A percentile compares a stretch with the other conserved stretches of the same genome.
These are phyloP conservation scores for Colletotrichum viniferum DNA, from an alignment of 2,329 filamentous ascomycete species.

Conservation along the genomic window DNA sequence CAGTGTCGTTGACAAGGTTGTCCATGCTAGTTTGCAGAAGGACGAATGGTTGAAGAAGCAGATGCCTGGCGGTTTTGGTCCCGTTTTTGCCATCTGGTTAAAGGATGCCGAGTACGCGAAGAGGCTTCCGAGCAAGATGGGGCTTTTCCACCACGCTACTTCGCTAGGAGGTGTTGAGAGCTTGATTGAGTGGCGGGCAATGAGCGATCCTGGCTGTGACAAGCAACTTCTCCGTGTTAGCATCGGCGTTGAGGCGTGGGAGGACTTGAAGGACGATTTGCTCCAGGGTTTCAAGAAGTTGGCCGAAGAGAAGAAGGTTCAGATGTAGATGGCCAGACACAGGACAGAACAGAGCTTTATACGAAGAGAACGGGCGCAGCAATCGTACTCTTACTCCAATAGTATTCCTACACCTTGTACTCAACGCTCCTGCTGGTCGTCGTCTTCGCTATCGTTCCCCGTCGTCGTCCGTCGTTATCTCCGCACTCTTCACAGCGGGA, in stretches of 20 bases:
- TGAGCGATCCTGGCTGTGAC: slow-evolving; percentile 80
- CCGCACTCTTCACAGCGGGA: slow-evolving; percentile 27
- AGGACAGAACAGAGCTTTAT: neutral
- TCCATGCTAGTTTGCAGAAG: slow-evolving; percentile 81
- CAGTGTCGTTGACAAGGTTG: slow-evolving; percentile 63
- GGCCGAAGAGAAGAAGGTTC: slow-evolving; percentile 30
- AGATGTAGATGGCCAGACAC: neutral
- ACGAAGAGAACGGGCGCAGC: neutral
- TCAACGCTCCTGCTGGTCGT: neutral
- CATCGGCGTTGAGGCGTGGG: slow-evolving; percentile 83
- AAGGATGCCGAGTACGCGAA: slow-evolving; percentile 65
- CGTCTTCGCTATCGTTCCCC: neutral
- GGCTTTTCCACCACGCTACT: slow-evolving; percentile 92
- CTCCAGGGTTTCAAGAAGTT: slow-evolving; percentile 67
- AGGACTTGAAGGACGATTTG: slow-evolving; percentile 82
- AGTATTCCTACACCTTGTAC: neutral
- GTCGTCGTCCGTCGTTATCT: neutral
- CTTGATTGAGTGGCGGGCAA: slow-evolving; percentile 93
- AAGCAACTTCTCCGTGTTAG: slow-evolving; percentile 78
- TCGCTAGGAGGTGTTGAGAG: slow-evolving; percentile 94
- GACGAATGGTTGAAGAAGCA: slow-evolving; percentile 80
- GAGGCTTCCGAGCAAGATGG: slow-evolving; percentile 75
- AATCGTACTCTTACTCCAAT: neutral
- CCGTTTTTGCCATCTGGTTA: slow-evolving; percentile 81
- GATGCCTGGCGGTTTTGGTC: slow-evolving; percentile 90